Evolutionary conservation across 305 asterid species (phyloP).

Genomic region (Solanum aculeatissimum): DNA sequence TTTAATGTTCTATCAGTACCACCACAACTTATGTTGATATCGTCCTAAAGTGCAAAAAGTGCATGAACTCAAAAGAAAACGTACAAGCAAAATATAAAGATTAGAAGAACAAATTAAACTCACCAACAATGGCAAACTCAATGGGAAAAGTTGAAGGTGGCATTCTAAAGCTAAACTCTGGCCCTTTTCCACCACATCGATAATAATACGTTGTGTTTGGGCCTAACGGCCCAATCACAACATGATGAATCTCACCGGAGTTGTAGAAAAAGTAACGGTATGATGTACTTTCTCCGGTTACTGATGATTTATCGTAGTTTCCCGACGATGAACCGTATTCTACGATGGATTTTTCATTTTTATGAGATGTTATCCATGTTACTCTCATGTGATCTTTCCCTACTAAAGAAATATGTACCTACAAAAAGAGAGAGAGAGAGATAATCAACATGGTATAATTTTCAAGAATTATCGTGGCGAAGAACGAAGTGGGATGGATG

Average conservation of each 20-base stretch:
- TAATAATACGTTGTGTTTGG: constrained; percentile 54
- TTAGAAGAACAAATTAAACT: not conserved
- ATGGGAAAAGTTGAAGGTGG: constrained; percentile 63
- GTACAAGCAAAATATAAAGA: not conserved
- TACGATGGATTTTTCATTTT: constrained; percentile 27
- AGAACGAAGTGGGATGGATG: not conserved
- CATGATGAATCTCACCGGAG: constrained; percentile 64
- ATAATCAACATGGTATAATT: not conserved
- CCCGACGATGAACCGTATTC: constrained; percentile 50
- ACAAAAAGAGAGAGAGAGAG: not conserved
- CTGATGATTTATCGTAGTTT: constrained; percentile 22
- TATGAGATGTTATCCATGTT: constrained; percentile 53
- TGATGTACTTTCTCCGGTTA: constrained; percentile 31
- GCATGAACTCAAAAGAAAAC: not conserved
- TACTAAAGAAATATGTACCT: constrained; percentile 73
- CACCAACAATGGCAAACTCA: constrained; percentile 63
- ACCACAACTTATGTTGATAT: not conserved
- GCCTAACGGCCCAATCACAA: constrained; percentile 59
- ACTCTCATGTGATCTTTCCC: constrained; percentile 60
- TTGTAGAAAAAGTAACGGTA: constrained; percentile 50
- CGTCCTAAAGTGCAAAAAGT: not conserved
- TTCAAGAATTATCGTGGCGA: not conserved
- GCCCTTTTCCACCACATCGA: constrained; percentile 54
- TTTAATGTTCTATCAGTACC: no score
- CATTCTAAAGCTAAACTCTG: constrained; percentile 56